Base-by-base conservation (phyloP, 192 early-diverging fungal species). In the Borealophlyctis nickersoniae region DNA sequence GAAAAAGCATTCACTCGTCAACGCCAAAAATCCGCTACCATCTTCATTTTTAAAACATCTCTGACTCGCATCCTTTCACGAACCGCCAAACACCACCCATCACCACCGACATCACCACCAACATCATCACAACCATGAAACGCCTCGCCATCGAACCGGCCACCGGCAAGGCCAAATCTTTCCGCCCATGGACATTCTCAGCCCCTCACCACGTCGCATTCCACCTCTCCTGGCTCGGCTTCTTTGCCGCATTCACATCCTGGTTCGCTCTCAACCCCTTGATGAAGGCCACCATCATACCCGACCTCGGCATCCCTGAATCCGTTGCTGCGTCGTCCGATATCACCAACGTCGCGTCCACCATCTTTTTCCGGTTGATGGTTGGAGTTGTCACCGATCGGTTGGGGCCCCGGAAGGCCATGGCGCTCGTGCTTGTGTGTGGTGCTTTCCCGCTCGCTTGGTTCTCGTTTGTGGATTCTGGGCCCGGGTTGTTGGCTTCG, bases 221-320 rank as follows among this genome's bases (percentile, higher is more conserved):
- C 63, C 73, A 74, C 53, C 58, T 74, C 28, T 35, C 67, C 13
- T 74, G 72, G 75, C 48, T 74, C 53, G 53, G 65, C 31, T 77
- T 77, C 53, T 75, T 69, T 33, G 62, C 62, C 1, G 72, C 75
- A 9, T 77, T 77, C 52, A 63, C 66, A n/a, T 62, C 61, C 0
- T 89, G 87, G 87, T 88, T 86, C 48, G 77, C 87, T 23, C 73
- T 83, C 29, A 71, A 86, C 27, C 83, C 87, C 1, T 58, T 89
- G 19, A 35, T 77, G 11, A 71, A 78, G 55, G 66, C 72, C 1
- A 82, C 84, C 55, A 80, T 88, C 56, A 67, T 52, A 39, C 53
- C 70, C 1, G 83, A 89, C 45, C 52, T 88, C 4, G 77, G 80
- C 0, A 56, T 88, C 50, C 66, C 73, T 9, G 62, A 62, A 31